Evolutionary conservation across 768 basidiomycete genomes (phyloP), one percentile per base, ranked within the genome.

Genomic region (Lactifluus hygrophoroides): DNA sequence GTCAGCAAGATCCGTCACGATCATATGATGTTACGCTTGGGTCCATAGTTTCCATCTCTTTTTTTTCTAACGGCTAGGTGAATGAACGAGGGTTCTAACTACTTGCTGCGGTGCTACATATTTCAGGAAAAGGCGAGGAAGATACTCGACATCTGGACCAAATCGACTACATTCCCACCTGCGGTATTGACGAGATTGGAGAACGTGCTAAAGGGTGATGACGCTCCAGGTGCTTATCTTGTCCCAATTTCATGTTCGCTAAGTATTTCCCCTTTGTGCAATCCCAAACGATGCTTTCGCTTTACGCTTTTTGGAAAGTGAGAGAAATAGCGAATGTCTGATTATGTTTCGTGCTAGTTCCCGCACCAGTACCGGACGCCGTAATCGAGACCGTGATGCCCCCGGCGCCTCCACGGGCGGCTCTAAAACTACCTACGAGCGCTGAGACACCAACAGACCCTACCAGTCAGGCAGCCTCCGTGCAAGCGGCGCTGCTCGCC

Each of bases 111-210:
- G 69, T 69, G 66, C 72, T 70, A 71, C 68, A 67, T 68, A 68
- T 66, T 69, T 73, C 78, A 97, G 94, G 95, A 96, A 77, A 99
- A 99, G 76, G 81, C 90, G 46, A 87, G 88, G 78, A 98, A 98
- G 74, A 85, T 99, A 68, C 83, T 95, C 73, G 96, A 97, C 75
- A 97, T 99, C 68, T 99, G 95, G 95, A 80, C 79, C 67, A 95
- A 94, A 72, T 82, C 84, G 58, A 82, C 78, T 72, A 95, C 95
- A 49, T 99, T 99, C 75, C 86, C 93, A 57, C 69, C 84, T 67
- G 69, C 79, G 66, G 82, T 89, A 69, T 75, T 94, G 68, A 75
- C 83, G 61, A 85, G 84, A 65, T 77, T 96, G 70, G 75, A 78
- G 72, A 80, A 83, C 71, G 74, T 86, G 71, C 71, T 90, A 72